phyloP scores from a whole-genome alignment of 2,329 filamentous ascomycete species.

The Helicocarpus griseus region DNA sequence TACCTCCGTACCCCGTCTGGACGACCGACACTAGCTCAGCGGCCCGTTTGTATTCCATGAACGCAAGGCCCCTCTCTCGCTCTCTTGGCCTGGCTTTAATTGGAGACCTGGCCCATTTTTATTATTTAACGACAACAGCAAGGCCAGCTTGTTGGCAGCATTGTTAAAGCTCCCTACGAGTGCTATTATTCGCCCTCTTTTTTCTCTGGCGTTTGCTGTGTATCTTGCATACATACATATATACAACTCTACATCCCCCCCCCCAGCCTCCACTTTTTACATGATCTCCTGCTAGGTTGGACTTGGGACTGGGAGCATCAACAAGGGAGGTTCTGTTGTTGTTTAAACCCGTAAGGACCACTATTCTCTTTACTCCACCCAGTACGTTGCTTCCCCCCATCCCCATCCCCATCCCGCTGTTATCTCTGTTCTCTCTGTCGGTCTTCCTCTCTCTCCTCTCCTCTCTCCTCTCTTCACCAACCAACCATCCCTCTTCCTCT shows the following conservation, averaged over 20 bases:
- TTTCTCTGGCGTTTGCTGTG: constrained; percentile 14
- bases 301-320: too few relatives aligned
- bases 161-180: too few relatives aligned
- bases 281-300: constrained; percentile 14
- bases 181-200: too few relatives aligned
- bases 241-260: too few relatives aligned
- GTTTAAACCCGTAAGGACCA: too few relatives aligned
- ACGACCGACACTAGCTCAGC: not conserved
- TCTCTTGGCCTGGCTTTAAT: not conserved
- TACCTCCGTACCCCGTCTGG: not conserved
- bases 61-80: not conserved
- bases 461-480: constrained; percentile 11
- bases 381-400: constrained; percentile 23
- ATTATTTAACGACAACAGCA: not conserved
- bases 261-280: constrained; percentile 22
- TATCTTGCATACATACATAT: too few relatives aligned
- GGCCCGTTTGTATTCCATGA: not conserved
- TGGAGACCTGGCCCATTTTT: not conserved
- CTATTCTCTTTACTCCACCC: constrained; percentile 11
- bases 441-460: constrained; percentile 25
- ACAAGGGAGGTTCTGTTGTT: constrained; percentile 7
- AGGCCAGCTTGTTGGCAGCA: not conserved
- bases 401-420: constrained; percentile 10
- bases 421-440: constrained; percentile 9
- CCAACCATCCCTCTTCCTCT: constrained; percentile 10